These are phyloP conservation scores for Dendrocalamus sinicus DNA, from an alignment of 176 grass and related monocot species.

Conservation along the genomic window DNA sequence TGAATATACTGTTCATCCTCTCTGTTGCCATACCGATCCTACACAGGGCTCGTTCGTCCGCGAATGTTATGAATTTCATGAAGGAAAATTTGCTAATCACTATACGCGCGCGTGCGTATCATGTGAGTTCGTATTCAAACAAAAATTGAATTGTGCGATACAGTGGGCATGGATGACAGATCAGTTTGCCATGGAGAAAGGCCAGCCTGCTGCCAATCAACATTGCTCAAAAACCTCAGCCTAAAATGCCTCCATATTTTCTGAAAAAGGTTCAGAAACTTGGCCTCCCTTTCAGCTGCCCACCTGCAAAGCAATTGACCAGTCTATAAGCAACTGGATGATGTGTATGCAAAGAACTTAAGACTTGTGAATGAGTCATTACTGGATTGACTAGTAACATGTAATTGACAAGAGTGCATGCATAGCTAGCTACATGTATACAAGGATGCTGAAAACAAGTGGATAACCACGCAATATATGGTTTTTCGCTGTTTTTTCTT, in stretches of 20 bases:
- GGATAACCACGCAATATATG: background rate
- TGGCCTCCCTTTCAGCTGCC: slow-evolving; percentile 9
- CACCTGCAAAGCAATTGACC: slow-evolving; percentile 34
- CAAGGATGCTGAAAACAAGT: slow-evolving; percentile 1
- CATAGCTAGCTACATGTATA: background rate
- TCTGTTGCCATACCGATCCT: no score
- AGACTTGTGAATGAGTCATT: background rate
- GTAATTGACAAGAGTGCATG: background rate
- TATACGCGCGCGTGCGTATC: background rate
- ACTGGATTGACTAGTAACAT: slow-evolving; percentile 20
- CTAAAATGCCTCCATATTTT: background rate
- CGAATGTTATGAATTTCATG: background rate
- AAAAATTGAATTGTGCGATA: background rate
- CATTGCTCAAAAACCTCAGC: background rate
- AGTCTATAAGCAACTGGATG: background rate
- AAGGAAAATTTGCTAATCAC: background rate
- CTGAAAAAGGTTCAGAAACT: slow-evolving; percentile 33
- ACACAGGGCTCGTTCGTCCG: background rate
- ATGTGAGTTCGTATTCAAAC: background rate
- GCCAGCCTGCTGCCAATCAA: slow-evolving; percentile 5
- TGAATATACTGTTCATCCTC: accelerated
- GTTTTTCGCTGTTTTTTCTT: background rate
- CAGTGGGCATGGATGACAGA: background rate
- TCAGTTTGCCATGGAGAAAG: slow-evolving; percentile 13
- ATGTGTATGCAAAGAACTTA: background rate